These are phyloP conservation scores for Geosmithia morbida DNA, from an alignment of 2,329 filamentous ascomycete genomes.

Conservation along the genomic window DNA sequence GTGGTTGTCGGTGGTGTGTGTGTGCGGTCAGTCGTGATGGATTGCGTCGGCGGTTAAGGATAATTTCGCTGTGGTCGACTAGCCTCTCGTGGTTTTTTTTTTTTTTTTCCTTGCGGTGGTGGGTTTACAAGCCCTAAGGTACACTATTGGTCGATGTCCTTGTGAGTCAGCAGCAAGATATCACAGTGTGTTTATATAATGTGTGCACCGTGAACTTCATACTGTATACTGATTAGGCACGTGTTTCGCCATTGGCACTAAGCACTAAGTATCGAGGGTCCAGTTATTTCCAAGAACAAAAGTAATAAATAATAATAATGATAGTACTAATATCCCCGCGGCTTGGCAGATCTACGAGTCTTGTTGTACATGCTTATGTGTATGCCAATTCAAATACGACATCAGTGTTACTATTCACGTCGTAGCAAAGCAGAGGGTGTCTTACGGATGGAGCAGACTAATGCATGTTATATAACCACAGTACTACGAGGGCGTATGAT, in stretches of 20 bases:
- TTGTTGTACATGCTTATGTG: neutral
- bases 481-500: too few species aligned
- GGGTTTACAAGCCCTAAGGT: slow-evolving; percentile 3
- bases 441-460: too few species aligned
- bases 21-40: slow-evolving; percentile 8
- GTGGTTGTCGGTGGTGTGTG: slow-evolving; percentile 16
- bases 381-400: neutral
- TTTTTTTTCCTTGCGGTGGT: neutral
- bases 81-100: neutral
- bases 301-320: neutral
- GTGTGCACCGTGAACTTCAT: neutral
- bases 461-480: too few species aligned
- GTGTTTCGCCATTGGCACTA: too few species aligned
- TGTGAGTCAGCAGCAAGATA: neutral
- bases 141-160: neutral
- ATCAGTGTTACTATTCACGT: too few species aligned
- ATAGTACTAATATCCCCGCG: neutral
- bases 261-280: too few species aligned
- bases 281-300: too few species aligned
- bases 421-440: too few species aligned
- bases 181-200: neutral
- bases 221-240: neutral
- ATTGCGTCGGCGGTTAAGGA: slow-evolving; percentile 1
- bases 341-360: too few species aligned
- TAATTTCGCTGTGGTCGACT: slow-evolving; percentile 5